Evolutionary conservation across 2,329 filamentous ascomycete species (phyloP), one percentile per base, ranked within the genome.

Genomic region (Hypocrella siamensis): DNA sequence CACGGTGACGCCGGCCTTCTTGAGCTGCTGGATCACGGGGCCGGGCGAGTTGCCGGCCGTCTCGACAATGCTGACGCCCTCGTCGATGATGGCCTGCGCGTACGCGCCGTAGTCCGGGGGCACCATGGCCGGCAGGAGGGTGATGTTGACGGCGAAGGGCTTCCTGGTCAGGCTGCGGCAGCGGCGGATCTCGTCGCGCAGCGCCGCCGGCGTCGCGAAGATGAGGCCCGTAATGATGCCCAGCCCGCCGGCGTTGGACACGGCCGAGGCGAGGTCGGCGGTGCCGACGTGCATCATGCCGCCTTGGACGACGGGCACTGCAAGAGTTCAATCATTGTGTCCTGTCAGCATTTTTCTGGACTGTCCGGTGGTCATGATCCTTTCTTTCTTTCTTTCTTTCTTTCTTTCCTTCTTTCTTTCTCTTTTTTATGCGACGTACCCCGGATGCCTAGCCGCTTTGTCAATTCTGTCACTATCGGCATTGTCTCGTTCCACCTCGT

Each of bases 111-210:
- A 98, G 66, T 96, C 79, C 5, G 90, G 90, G 6, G 90, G 84
- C 8, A 84, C 77, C 45, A 96, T 70, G 34, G 86, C 71, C 18
- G 90, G 90, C 28, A 96, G 77, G 39, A 96, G 77, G 7, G 90
- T 98, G 44, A 96, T 72, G 61, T 98, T 98, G 46, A 96, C 88
- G 48, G 70, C 90, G 56, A 98, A 96, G 14, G 82, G 82, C 41
- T 74, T 68, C 39, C 65, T 63, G 35, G 82, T 90, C 63, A 96
- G 74, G 41, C 66, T 72, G 44, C 76, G 79, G 66, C 83, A 93
- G 60, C 73, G 77, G 40, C 72, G 78, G 58, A 98, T 98, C 63
- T 98, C 90, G 50, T 82, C 80, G 55, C 88, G 85, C 35, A 98
- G 76, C 51, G 83, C 85, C 55, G 85, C 82, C 30, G 90, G 88